Evolutionary conservation across 2,329 filamentous ascomycete species (phyloP).

Genomic region (Alternaria arborescens): DNA sequence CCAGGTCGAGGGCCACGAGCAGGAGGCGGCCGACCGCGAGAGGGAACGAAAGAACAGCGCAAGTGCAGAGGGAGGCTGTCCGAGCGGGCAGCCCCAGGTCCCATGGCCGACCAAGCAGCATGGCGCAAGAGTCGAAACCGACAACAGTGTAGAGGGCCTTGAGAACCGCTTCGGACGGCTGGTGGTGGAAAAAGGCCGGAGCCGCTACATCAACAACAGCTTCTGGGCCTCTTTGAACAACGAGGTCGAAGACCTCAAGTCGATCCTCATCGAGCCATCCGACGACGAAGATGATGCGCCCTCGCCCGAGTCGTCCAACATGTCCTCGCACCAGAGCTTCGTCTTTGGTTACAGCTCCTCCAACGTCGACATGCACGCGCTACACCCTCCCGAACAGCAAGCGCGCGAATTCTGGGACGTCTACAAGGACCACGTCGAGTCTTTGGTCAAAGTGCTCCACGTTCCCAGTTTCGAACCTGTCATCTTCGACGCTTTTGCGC

Average conservation of each 20-base stretch:
- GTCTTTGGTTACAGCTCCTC: conserved; percentile 76
- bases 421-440: conserved; percentile 78
- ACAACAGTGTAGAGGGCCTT: conserved; percentile 48
- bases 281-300: conserved; percentile 67
- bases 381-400: conserved; percentile 71
- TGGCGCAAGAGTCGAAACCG: conserved; percentile 34
- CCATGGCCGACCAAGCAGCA: background rate
- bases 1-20: conserved; percentile 49
- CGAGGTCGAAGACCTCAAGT: conserved; percentile 72
- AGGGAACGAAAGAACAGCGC: conserved; percentile 23
- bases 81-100: background rate
- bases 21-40: conserved; percentile 42
- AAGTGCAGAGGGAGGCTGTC: conserved; percentile 17
- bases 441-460: conserved; percentile 75
- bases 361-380: conserved; percentile 69
- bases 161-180: conserved; percentile 71
- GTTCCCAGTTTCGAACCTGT: conserved; percentile 70
- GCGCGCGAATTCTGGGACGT: conserved; percentile 74
- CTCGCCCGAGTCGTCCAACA: conserved; percentile 48
- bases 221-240: conserved; percentile 81
- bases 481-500: conserved; percentile 68
- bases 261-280: conserved; percentile 68
- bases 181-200: conserved; percentile 74
- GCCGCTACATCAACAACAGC: conserved; percentile 77
- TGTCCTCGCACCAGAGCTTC: conserved; percentile 70